Evolutionary conservation across 2,329 filamentous ascomycete genomes (phyloP), one percentile per base, ranked within the genome.

Genomic region (Nemania abortiva): DNA sequence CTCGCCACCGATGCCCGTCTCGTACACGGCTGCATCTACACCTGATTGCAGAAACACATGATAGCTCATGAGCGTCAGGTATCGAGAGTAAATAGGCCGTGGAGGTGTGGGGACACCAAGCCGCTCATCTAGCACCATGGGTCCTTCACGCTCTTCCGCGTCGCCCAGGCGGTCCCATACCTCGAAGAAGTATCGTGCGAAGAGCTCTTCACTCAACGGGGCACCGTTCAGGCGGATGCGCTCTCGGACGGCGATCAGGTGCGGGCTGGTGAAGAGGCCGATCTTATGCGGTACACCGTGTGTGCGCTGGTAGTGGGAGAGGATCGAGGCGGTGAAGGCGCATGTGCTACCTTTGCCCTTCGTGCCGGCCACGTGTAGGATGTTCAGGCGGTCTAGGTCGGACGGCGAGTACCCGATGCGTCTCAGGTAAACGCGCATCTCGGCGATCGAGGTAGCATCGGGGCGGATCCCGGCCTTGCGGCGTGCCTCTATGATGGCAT

Each of bases 391-490:
- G 72, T 88, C 80, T 47, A 92, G 79, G 70, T 90, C 87, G 13
- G 79, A 73, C 6, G 81, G 78, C 81, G 92, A 84, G 79, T 97
- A 95, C 73, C 94, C 94, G 76, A 96, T 89, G 72, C 91, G 91
- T 65, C 85, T 83, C 76, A 93, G 88, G 87, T 93, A 97, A 69
- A 90, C 87, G 72, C 89, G 86, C 89, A 97, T 97, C 80, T 97
- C 92, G 2, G 89, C 88, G 56, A 96, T 89, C 9, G 92, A 84
- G 65, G 85, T 84, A 68, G 89, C 85, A 80, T 96, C 92, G 76
- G 92, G 89, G 31, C 86, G 87, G 70, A 90, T 84, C 22, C 93
- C 92, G 20, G 91, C 91, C 78, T 92, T 92, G 63, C 90, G 87
- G 60, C 96, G 90, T 59, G 91, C 90, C 78, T 97, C 90, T 20